Conservation (phyloP, 169 alveolate species). For the Plasmodium gallinaceum region DNA sequence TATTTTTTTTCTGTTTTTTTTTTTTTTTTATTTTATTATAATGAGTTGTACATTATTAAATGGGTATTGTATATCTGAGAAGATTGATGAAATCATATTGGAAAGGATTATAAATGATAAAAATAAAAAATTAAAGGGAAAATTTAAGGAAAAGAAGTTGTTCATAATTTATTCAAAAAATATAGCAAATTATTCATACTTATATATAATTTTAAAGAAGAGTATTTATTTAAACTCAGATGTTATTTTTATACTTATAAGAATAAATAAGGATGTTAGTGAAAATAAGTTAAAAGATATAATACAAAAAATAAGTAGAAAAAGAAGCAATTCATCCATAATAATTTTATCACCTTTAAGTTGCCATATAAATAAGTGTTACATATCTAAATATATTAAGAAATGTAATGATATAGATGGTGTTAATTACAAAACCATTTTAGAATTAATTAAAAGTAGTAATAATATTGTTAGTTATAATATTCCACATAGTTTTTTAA, state of each 20-base stretch:
- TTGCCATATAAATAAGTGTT: conserved; percentile 59
- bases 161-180: conserved; percentile 46
- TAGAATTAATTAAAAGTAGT: conserved; percentile 2
- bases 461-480: neutral
- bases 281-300: conserved; percentile 26
- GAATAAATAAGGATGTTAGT: conserved; percentile 7
- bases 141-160: neutral
- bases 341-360: conserved; percentile 51
- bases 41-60: conserved; percentile 23
- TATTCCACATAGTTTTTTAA: neutral
- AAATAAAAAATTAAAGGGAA: neutral
- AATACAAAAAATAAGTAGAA: conserved; percentile 42
- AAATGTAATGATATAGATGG: conserved; percentile 52
- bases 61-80: conserved; percentile 29
- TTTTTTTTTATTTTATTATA: neutral
- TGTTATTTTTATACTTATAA: conserved; percentile 37
- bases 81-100: conserved; percentile 33
- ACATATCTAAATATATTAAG: conserved; percentile 31
- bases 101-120: conserved; percentile 19
- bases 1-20: neutral
- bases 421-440: conserved; percentile 17
- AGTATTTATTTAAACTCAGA: conserved; percentile 36
- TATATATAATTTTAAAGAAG: conserved; percentile 44
- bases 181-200: conserved; percentile 36
- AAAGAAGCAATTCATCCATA: neutral